phyloP scores from a whole-genome alignment of 345 rosid species.

The Gynandropsis gynandra region DNA sequence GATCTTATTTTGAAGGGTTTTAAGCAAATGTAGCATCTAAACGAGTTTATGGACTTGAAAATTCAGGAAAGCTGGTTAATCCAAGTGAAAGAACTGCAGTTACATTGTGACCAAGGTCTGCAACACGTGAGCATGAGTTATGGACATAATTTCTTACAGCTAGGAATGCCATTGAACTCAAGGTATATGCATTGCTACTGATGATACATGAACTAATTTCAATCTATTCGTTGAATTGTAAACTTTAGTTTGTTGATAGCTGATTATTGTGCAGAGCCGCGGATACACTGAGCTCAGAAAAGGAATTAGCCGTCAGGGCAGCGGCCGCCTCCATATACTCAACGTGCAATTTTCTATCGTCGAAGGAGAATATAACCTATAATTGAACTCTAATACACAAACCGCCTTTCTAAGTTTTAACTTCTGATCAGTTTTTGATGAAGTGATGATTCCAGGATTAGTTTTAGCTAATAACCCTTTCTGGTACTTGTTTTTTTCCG shows the following conservation, averaged over 20 bases:
- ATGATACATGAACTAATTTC: constrained; percentile 30
- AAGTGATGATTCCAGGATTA: no score
- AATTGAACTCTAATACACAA: constrained; percentile 31
- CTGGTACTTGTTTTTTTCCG: no score
- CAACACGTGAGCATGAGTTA: constrained; percentile 40
- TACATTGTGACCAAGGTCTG: constrained; percentile 72
- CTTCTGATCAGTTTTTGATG: no score
- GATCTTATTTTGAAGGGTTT: background rate
- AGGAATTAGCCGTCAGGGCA: constrained; percentile 69
- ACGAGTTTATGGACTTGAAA: constrained; percentile 15
- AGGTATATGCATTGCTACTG: constrained; percentile 28
- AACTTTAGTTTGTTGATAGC: constrained; percentile 8
- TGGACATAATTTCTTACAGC: constrained; percentile 35
- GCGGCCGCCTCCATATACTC: constrained; percentile 95
- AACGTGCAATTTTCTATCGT: constrained; percentile 56
- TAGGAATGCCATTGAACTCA: constrained; percentile 24
- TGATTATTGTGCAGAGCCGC: constrained; percentile 36
- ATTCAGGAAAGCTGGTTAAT: constrained; percentile 72
- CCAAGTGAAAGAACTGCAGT: constrained; percentile 66
- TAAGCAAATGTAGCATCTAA: constrained; percentile 17
- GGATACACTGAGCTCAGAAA: constrained; percentile 38
- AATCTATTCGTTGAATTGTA: background rate
- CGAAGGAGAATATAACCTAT: constrained; percentile 63
- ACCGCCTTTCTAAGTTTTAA: no score
- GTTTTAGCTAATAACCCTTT: no score